Conservation (phyloP, 2,329 filamentous ascomycete genomes). For the Cercospora berteroae region DNA sequence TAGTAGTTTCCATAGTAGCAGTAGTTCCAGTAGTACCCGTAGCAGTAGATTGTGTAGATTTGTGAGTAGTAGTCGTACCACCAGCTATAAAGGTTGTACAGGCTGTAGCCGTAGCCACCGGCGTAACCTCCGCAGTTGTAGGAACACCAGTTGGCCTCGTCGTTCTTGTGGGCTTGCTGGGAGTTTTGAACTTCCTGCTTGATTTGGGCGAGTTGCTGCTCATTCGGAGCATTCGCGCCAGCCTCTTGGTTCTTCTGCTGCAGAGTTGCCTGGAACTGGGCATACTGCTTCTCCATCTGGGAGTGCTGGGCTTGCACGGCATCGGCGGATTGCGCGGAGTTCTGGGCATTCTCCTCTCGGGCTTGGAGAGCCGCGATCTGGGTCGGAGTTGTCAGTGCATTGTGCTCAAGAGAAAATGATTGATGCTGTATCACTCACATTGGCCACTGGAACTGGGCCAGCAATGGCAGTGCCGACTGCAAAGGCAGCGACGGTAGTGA, state of each 20-base stretch:
- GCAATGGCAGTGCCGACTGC: conserved; percentile 10
- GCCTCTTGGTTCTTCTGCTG: not conserved
- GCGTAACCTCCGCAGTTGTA: not conserved
- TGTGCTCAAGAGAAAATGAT: not conserved
- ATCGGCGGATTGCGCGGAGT: not conserved
- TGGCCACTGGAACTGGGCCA: conserved; percentile 1
- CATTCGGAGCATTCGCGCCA: not conserved
- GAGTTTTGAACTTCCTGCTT: not conserved
- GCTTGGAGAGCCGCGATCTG: not conserved
- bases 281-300: too few relatives aligned
- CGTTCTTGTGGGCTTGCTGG: not conserved
- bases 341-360: not conserved
- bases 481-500: conserved; percentile 7
- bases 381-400: not conserved
- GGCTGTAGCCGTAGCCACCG: not conserved
- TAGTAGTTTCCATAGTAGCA: not conserved
- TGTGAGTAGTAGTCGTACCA: not conserved
- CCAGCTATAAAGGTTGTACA: not conserved
- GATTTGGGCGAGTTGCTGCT: not conserved
- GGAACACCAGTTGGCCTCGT: not conserved
- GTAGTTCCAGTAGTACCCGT: not conserved
- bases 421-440: not conserved
- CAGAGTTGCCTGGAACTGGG: not conserved
- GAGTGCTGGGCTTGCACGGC: too few relatives aligned
- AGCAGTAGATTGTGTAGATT: not conserved